Evolutionary conservation across 257 asterid genomes (phyloP).

Genomic region (Solanum pimpinellifolium): DNA sequence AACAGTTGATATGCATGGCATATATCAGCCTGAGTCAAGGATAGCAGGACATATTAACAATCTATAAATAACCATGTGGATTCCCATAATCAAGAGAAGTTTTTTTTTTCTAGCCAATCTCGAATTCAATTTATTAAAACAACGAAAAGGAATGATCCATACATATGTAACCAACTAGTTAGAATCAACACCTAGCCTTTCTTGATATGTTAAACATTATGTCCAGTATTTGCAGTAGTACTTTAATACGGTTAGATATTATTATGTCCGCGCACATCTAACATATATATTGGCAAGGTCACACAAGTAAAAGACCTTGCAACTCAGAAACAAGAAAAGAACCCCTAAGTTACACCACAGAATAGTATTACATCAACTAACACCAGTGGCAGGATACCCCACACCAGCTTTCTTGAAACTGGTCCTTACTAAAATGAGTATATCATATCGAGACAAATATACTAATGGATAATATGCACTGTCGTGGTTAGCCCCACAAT

Average conservation of each 20-base stretch:
- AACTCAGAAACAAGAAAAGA: not conserved
- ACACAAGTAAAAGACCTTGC: not conserved
- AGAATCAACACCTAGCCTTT: not conserved
- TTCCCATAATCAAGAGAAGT: not conserved
- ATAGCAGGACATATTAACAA: not conserved
- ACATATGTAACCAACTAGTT: not conserved
- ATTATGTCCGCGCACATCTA: not conserved
- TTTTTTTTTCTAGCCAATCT: not conserved
- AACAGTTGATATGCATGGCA: constrained; percentile 93
- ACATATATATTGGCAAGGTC: not conserved
- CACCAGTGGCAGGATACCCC: not conserved
- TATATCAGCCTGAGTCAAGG: constrained; percentile 62
- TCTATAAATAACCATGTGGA: not conserved
- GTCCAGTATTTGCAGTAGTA: not conserved
- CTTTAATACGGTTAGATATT: not conserved
- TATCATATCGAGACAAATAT: not conserved
- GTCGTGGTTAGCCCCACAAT: not conserved
- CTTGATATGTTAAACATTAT: not conserved
- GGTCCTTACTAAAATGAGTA: not conserved
- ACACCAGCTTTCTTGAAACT: not conserved
- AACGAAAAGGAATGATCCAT: not conserved
- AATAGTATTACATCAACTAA: not conserved
- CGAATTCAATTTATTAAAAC: not conserved
- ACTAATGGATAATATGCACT: not conserved
- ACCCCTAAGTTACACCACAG: not conserved